These are phyloP conservation scores for Amaranthus tricolor DNA, from an alignment of 179 eudicot genomes.

Conservation along the genomic window DNA sequence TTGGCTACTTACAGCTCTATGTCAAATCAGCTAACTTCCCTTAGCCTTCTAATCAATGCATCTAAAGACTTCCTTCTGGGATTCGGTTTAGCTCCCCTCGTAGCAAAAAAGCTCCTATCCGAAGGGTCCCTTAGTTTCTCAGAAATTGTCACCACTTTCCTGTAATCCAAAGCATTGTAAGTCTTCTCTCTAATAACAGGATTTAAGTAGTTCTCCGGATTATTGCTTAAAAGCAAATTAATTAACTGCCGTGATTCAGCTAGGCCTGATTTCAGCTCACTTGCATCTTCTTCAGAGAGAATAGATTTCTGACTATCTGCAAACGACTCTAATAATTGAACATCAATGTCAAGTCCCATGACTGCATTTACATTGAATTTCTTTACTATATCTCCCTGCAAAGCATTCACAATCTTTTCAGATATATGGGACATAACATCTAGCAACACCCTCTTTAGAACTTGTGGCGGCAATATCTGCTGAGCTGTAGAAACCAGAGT, in stretches of 20 bases:
- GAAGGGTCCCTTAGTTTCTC: slow-evolving; percentile 83
- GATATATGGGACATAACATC: slow-evolving; percentile 88
- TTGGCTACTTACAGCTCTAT: slow-evolving; percentile 41
- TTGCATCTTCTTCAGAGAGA: slow-evolving; percentile 67
- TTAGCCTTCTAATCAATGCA: slow-evolving; percentile 74
- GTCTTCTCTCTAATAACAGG: slow-evolving; percentile 93
- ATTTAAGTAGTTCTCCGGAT: slow-evolving; percentile 88
- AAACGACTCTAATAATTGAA: slow-evolving; percentile 73
- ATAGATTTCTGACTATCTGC: slow-evolving; percentile 69
- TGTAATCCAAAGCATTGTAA: slow-evolving; percentile 77
- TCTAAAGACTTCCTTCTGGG: slow-evolving; percentile 87
- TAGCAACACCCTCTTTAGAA: slow-evolving; percentile 68
- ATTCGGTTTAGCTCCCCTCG: slow-evolving; percentile 66
- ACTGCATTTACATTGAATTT: slow-evolving; percentile 76
- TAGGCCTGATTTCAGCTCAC: slow-evolving; percentile 59
- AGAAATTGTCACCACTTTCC: slow-evolving; percentile 75
- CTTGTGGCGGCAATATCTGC: slow-evolving; percentile 81
- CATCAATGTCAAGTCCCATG: slow-evolving; percentile 76
- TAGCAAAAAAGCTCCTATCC: slow-evolving; percentile 71
- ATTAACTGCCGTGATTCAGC: slow-evolving; percentile 77
- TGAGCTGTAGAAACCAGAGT: slow-evolving; percentile 92
- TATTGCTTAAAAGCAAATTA: slow-evolving; percentile 81
- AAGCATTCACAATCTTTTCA: slow-evolving; percentile 67
- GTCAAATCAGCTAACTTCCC: slow-evolving; percentile 46
- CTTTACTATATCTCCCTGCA: slow-evolving; percentile 77